These are phyloP conservation scores for Coemansia sp. DNA, from an alignment of 371 early-diverging fungal genomes.

Conservation along the genomic window DNA sequence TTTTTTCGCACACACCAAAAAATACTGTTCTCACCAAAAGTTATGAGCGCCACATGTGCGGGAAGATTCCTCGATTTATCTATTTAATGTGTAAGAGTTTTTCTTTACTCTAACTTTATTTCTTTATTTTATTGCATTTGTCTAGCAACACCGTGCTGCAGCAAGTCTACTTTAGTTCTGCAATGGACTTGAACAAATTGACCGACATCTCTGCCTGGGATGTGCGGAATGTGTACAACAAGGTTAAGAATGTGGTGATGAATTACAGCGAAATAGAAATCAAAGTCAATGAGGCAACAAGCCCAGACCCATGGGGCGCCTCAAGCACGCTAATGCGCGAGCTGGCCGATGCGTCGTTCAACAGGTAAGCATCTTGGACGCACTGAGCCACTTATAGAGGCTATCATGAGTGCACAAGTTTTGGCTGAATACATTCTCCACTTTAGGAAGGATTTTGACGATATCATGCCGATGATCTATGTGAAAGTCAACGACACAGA, in stretches of 20 bases:
- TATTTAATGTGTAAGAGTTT: background rate
- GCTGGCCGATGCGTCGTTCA: conserved; percentile 80
- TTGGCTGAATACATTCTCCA: background rate
- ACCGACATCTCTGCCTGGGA: conserved; percentile 54
- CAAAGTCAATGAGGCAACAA: conserved; percentile 85
- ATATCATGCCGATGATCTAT: conserved; percentile 91
- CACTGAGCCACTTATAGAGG: background rate
- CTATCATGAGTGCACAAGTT: background rate
- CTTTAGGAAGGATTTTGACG: conserved; percentile 76
- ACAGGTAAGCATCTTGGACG: conserved; percentile 45
- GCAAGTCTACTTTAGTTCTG: background rate
- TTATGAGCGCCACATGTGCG: background rate
- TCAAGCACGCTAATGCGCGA: conserved; percentile 88
- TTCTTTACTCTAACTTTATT: background rate
- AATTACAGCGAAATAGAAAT: conserved; percentile 87
- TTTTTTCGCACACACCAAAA: no score
- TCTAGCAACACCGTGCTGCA: background rate
- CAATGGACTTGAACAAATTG: conserved; percentile 44
- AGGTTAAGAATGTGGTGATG: conserved; percentile 76
- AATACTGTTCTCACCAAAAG: no score
- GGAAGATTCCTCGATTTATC: background rate
- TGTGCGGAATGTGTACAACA: conserved; percentile 66
- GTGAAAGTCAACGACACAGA: conserved; percentile 83
- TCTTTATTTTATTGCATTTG: conserved; percentile 2
- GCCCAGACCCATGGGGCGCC: conserved; percentile 89